phyloP scores from a whole-genome alignment of 352 stramenopile species.

The Phytophthora europaea region DNA sequence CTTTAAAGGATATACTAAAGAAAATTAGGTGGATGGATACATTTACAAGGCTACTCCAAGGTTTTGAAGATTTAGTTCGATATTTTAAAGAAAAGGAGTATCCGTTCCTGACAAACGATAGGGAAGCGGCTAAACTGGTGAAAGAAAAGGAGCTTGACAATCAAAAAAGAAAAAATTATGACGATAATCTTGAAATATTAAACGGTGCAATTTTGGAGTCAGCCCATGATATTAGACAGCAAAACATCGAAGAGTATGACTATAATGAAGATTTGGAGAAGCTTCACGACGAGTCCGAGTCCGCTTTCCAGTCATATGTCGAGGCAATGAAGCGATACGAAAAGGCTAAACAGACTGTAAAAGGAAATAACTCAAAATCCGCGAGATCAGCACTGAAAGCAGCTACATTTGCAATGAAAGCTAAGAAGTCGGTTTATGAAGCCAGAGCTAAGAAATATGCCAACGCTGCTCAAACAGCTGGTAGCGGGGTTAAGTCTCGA shows the following conservation, averaged over 20 bases:
- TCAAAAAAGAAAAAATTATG: background rate
- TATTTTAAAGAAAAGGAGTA: conserved; percentile 13
- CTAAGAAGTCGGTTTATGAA: conserved; percentile 9
- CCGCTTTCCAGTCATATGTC: no score
- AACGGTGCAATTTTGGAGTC: conserved; percentile 13
- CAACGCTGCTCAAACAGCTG: background rate
- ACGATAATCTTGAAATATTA: background rate
- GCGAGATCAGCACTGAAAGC: conserved; percentile 9
- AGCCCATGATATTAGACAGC: no score
- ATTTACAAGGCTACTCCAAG: no score
- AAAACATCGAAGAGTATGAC: no score
- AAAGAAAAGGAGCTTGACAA: conserved; percentile 8
- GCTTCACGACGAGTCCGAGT: no score
- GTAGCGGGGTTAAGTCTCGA: background rate
- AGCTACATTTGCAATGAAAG: conserved; percentile 6
- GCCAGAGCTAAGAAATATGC: conserved; percentile 7
- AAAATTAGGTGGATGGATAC: no score
- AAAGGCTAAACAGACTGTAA: background rate
- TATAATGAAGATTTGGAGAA: no score
- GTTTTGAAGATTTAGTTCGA: no score
- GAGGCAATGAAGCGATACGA: conserved; percentile 13
- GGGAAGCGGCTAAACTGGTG: background rate
- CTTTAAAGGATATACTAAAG: no score
- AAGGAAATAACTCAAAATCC: conserved; percentile 10
- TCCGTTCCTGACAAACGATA: background rate